phyloP scores from a whole-genome alignment of 371 early-diverging fungal genomes.

The Zopfochytrium polystomum region DNA sequence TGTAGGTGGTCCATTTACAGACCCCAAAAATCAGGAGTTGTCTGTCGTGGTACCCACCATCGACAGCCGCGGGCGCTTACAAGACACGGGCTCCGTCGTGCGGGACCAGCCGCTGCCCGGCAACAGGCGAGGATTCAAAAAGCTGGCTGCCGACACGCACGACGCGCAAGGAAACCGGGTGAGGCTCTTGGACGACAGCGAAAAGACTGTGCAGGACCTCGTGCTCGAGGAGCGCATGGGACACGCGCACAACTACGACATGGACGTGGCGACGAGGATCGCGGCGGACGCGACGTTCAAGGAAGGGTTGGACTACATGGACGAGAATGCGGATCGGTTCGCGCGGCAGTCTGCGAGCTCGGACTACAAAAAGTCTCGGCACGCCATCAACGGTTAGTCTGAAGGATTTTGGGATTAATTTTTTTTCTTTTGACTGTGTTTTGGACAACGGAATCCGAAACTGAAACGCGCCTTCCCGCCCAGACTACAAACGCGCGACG shows the following conservation, averaged over 20 bases:
- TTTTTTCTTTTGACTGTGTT: conserved; percentile 9
- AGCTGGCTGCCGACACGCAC: conserved; percentile 28
- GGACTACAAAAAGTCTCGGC: conserved; percentile 59
- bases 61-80: conserved; percentile 60
- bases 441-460: conserved; percentile 15
- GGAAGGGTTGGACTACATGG: conserved; percentile 74
- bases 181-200: conserved; percentile 45
- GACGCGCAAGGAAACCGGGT: too few species aligned
- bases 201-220: conserved; percentile 59
- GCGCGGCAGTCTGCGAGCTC: conserved; percentile 37
- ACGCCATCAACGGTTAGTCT: conserved; percentile 57
- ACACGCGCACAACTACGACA: conserved; percentile 52
- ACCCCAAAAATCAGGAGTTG: too few species aligned
- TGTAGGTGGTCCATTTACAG: too few species aligned
- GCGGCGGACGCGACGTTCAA: conserved; percentile 70
- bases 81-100: conserved; percentile 31
- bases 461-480: conserved; percentile 12
- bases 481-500: conserved; percentile 69
- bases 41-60: conserved; percentile 54
- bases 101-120: conserved; percentile 7
- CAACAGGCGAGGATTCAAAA: conserved; percentile 18
- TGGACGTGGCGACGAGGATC: conserved; percentile 71
- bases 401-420: too few species aligned
- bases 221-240: conserved; percentile 66
- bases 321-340: conserved; percentile 82